Percentiles rank a stretch among this genome's conserved stretches.
Evolutionary conservation across 2,329 filamentous ascomycete species (phyloP).

Genomic region (Arthrocladium fulminans): DNA sequence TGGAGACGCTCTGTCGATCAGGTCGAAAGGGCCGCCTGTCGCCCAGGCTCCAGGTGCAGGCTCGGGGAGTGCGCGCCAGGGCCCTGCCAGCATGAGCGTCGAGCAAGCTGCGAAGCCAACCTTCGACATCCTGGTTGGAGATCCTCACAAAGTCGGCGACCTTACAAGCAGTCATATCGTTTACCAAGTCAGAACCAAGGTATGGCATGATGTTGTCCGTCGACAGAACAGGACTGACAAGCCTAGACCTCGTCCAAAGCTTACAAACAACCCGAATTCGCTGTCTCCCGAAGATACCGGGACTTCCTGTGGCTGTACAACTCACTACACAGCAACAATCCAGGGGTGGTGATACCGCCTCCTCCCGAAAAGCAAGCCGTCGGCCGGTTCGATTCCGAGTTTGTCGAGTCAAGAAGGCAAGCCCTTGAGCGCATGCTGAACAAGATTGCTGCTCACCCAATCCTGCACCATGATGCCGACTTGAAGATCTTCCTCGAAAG

Average conservation of each 20-base stretch:
- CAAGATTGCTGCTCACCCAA: constrained; percentile 82
- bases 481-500: constrained; percentile 95
- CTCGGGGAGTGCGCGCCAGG: constrained; percentile 37
- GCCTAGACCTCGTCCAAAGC: constrained; percentile 84
- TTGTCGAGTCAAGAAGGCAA: constrained; percentile 83
- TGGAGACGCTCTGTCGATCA: constrained; percentile 55
- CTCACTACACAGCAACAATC: constrained; percentile 86
- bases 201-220: constrained; percentile 34
- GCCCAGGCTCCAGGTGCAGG: constrained; percentile 43
- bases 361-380: constrained; percentile 97
- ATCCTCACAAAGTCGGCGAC: constrained; percentile 96
- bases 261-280: constrained; percentile 84
- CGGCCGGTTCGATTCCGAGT: constrained; percentile 90
- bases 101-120: constrained; percentile 89
- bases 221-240: constrained; percentile 19
- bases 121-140: constrained; percentile 85
- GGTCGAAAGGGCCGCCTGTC: constrained; percentile 54
- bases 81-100: constrained; percentile 72
- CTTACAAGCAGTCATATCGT: constrained; percentile 95
- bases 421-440: constrained; percentile 97
- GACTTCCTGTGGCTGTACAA: constrained; percentile 98
- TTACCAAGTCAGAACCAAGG: constrained; percentile 89
- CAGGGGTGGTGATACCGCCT: constrained; percentile 87
- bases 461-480: constrained; percentile 85
- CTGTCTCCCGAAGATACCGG: constrained; percentile 85